Evolutionary conservation across 73 alveolate genomes (phyloP).

Genomic region (Paramecium caudatum): DNA sequence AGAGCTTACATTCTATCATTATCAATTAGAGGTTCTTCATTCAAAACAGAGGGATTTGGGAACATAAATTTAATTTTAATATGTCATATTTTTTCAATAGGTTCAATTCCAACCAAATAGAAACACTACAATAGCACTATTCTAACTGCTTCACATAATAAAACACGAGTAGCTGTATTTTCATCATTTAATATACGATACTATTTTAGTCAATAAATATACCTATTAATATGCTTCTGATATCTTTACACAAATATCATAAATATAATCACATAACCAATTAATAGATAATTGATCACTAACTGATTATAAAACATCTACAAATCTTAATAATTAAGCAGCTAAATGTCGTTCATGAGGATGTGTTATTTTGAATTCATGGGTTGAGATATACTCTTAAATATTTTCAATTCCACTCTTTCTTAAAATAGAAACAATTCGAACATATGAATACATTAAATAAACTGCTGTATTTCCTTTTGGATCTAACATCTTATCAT

Average conservation of each 20-base stretch:
- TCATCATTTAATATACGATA: slow-evolving; percentile 94
- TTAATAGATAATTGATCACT: slow-evolving; percentile 94
- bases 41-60: slow-evolving; percentile 15
- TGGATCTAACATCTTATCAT: slow-evolving; percentile 99
- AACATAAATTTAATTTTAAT: slow-evolving; percentile 23
- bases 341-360: slow-evolving; percentile 94
- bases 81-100: slow-evolving; percentile 87
- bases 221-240: slow-evolving; percentile 82
- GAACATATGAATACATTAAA: slow-evolving; percentile 97
- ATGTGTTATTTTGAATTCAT: slow-evolving; percentile 75
- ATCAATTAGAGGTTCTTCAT: slow-evolving; percentile 23
- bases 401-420: slow-evolving; percentile 86
- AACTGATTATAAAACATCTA: slow-evolving; percentile 96
- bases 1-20: neutral
- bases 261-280: slow-evolving; percentile 94
- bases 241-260: slow-evolving; percentile 96
- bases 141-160: slow-evolving; percentile 84
- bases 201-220: slow-evolving; percentile 80
- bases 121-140: slow-evolving; percentile 79
- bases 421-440: slow-evolving; percentile 96
- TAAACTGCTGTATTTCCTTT: slow-evolving; percentile 99
- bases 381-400: slow-evolving; percentile 78
- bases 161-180: slow-evolving; percentile 81
- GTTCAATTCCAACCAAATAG: slow-evolving; percentile 86
- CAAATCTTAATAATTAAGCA: slow-evolving; percentile 87